phyloP scores from a whole-genome alignment of 2,329 filamentous ascomycete genomes.

The Ophiocordyceps sinensis region DNA sequence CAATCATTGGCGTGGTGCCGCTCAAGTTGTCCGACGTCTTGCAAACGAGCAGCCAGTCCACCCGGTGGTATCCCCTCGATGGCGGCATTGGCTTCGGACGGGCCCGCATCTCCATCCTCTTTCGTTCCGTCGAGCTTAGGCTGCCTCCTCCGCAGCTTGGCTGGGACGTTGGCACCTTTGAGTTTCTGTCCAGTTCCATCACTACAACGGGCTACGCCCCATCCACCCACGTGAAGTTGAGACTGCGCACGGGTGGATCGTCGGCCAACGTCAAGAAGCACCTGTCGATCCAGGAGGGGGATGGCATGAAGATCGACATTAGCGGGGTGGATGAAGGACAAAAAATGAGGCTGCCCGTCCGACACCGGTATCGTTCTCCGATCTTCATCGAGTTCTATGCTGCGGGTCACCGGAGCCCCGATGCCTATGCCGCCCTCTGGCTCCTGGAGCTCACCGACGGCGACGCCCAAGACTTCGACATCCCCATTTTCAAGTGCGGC shows the following conservation, averaged over 20 bases:
- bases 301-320: constrained; percentile 35
- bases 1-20: constrained; percentile 82
- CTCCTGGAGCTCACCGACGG: constrained; percentile 73
- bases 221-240: constrained; percentile 57
- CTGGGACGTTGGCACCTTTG: constrained; percentile 92
- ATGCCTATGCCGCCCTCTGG: constrained; percentile 74
- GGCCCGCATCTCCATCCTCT: constrained; percentile 74
- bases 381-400: constrained; percentile 77
- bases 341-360: constrained; percentile 66
- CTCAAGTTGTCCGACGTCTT: constrained; percentile 80
- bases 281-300: constrained; percentile 45
- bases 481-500: constrained; percentile 83
- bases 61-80: constrained; percentile 91
- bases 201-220: constrained; percentile 47
- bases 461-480: constrained; percentile 59
- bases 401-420: constrained; percentile 51
- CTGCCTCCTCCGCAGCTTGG: constrained; percentile 76
- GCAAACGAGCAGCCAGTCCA: constrained; percentile 71
- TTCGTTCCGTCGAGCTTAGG: constrained; percentile 76
- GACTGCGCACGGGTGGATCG: constrained; percentile 72
- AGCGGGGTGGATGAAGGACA: constrained; percentile 22
- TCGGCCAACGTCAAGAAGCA: constrained; percentile 53
- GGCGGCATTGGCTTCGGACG: constrained; percentile 88
- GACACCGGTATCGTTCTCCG: constrained; percentile 78
- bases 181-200: constrained; percentile 63